Conservation (phyloP, 495 filamentous ascomycete species). For the Lophiostoma macrostomum region DNA sequence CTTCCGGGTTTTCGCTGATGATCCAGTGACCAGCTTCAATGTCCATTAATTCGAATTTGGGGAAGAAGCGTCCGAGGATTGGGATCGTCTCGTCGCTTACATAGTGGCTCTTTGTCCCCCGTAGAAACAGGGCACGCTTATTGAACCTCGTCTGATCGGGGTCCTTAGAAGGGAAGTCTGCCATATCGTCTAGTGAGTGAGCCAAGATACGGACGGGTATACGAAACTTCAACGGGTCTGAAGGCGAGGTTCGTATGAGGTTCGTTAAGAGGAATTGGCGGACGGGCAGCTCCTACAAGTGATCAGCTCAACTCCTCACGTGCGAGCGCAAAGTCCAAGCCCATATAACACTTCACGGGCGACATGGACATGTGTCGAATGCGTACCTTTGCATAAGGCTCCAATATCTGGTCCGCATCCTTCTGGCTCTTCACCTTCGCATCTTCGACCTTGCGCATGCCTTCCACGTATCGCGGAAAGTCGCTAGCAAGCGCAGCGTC, state of each 20-base stretch:
- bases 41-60: conserved; percentile 72
- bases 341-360: too few relatives aligned
- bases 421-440: conserved; percentile 61
- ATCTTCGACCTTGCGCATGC: conserved; percentile 78
- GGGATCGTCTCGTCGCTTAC: conserved; percentile 86
- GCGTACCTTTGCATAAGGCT: conserved; percentile 67
- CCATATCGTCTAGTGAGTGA: conserved; percentile 61
- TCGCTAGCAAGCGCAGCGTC: conserved; percentile 68
- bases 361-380: too few relatives aligned
- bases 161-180: conserved; percentile 79
- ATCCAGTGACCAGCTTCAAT: conserved; percentile 93
- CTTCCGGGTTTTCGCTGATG: conserved; percentile 87
- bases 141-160: conserved; percentile 60
- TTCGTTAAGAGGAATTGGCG: conserved; percentile 96
- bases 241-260: conserved; percentile 54
- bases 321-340: neutral
- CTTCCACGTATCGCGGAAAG: conserved; percentile 78
- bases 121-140: conserved; percentile 76
- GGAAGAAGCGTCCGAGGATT: conserved; percentile 85
- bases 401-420: conserved; percentile 77
- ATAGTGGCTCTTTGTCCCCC: conserved; percentile 81
- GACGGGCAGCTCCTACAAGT: conserved; percentile 60
- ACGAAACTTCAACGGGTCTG: conserved; percentile 51
- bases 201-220: conserved; percentile 61
- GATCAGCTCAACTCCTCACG: too few relatives aligned